A percentile compares a stretch with the other conserved stretches of the same genome.
These are phyloP conservation scores for Primulina huaijiensis DNA, from an alignment of 257 asterid genomes.

Conservation along the genomic window DNA sequence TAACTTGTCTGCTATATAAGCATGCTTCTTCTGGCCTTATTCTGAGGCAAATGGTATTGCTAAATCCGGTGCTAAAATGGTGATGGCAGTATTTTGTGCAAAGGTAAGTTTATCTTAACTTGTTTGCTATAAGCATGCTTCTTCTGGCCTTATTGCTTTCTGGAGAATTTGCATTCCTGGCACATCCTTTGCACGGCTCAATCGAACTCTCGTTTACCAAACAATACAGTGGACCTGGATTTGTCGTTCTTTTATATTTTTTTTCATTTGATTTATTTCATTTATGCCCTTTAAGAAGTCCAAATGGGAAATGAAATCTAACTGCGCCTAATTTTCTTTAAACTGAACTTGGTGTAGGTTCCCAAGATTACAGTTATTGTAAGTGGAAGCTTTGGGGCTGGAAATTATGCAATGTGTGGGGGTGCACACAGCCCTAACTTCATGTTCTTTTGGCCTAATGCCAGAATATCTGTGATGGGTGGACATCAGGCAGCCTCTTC, in stretches of 20 bases:
- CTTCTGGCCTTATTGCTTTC: background rate
- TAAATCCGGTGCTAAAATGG: conserved; percentile 99
- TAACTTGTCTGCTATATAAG: too few relatives aligned
- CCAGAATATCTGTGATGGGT: conserved; percentile 96
- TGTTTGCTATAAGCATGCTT: too few relatives aligned
- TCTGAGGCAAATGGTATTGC: conserved; percentile 97
- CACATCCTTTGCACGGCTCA: conserved; percentile 1
- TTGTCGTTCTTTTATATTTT: background rate
- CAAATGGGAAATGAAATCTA: background rate
- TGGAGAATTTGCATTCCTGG: conserved; percentile 3
- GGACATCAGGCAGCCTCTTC: conserved; percentile 76
- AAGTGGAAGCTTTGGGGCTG: conserved; percentile 99
- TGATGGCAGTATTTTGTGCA: too few relatives aligned
- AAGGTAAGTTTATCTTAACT: too few relatives aligned
- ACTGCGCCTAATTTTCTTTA: conserved; percentile 17
- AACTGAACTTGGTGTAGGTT: conserved; percentile 45
- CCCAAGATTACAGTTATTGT: conserved; percentile 82
- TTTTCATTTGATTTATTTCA: background rate
- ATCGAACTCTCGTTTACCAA: background rate
- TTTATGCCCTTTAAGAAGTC: background rate
- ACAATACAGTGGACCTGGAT: conserved; percentile 8
- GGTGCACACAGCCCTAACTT: conserved; percentile 93
- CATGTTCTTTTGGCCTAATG: conserved; percentile 97
- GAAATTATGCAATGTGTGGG: conserved; percentile 99
- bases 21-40: too few relatives aligned